Conservation (phyloP, 441 rosid genomes). For the Populus hybrid region DNA sequence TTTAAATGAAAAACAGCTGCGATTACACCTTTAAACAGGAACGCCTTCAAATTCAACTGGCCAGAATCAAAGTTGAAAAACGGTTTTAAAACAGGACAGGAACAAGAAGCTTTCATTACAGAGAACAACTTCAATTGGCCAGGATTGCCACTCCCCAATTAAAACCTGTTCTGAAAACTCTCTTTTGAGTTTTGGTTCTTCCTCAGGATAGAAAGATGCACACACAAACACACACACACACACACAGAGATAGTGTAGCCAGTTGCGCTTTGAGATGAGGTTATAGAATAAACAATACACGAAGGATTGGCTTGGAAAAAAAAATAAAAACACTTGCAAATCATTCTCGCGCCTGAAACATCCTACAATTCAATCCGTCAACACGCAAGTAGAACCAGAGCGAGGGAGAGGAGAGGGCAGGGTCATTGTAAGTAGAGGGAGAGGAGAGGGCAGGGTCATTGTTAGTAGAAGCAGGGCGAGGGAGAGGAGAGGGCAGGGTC, state of each 20-base stretch:
- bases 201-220: too few species aligned
- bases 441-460: background rate
- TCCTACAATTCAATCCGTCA: background rate
- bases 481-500: too few species aligned
- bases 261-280: background rate
- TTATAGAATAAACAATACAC: background rate
- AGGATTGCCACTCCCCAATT: background rate
- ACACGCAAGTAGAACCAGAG: background rate
- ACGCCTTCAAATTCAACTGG: too few species aligned
- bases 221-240: too few species aligned
- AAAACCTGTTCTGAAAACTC: background rate
- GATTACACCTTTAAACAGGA: too few species aligned
- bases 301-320: background rate
- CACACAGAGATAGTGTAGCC: background rate
- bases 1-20: too few species aligned
- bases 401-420: background rate
- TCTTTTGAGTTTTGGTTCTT: background rate
- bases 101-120: background rate
- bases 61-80: too few species aligned
- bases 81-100: too few species aligned
- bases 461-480: too few species aligned
- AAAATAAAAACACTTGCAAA: background rate
- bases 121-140: background rate
- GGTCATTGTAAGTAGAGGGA: background rate
- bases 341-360: background rate